These are phyloP conservation scores for Amylostereum areolatum DNA, from an alignment of 1,284 basidiomycete species.

Conservation along the genomic window DNA sequence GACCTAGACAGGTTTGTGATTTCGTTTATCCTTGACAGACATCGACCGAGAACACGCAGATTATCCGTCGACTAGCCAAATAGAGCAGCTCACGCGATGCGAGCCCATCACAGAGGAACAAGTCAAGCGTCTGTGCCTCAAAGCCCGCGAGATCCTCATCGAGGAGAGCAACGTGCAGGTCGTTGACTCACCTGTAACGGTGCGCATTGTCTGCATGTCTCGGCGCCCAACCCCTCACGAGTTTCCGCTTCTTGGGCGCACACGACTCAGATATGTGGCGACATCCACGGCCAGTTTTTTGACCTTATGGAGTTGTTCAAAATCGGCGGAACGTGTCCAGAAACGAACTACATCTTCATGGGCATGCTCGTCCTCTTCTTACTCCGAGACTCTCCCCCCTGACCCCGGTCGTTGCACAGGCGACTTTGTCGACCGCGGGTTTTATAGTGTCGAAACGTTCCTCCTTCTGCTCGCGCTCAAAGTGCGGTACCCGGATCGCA, in stretches of 20 bases:
- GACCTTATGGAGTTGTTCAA: constrained; percentile 97
- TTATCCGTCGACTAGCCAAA: constrained; percentile 49
- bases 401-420: constrained; percentile 36
- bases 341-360: constrained; percentile 98
- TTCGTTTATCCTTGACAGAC: background rate
- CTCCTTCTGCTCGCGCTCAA: constrained; percentile 92
- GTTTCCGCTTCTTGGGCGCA: background rate
- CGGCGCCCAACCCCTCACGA: background rate
- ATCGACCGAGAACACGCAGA: background rate
- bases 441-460: constrained; percentile 97
- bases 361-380: constrained; percentile 45
- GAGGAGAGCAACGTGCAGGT: constrained; percentile 98
- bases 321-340: constrained; percentile 91
- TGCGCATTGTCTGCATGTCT: constrained; percentile 23
- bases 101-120: constrained; percentile 91
- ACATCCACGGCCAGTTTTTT: constrained; percentile 98
- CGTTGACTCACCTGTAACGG: constrained; percentile 94
- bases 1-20: constrained; percentile 40
- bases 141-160: constrained; percentile 93
- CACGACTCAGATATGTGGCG: constrained; percentile 82
- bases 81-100: constrained; percentile 85
- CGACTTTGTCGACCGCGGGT: constrained; percentile 95
- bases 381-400: too few species aligned
- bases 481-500: constrained; percentile 95
- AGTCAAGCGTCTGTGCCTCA: constrained; percentile 89